Conservation (phyloP, 805 yeast genomes). For the Nakazawaea wickerhamii region DNA sequence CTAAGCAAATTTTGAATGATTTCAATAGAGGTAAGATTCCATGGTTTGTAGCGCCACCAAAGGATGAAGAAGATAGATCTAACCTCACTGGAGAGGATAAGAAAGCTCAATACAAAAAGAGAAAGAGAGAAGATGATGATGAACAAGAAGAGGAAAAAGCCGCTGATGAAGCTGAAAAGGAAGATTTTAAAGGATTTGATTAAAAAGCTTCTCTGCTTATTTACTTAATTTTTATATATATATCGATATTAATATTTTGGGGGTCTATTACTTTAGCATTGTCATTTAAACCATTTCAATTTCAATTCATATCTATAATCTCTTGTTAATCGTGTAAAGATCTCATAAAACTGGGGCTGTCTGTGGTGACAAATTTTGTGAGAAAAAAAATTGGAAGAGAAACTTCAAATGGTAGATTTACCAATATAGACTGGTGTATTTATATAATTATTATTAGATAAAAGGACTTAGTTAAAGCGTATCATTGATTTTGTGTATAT, state of each 20-base stretch:
- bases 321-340: no score
- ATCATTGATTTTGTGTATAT: no score
- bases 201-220: conserved; percentile 12
- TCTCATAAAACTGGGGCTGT: conserved; percentile 1
- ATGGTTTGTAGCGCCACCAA: conserved; percentile 95
- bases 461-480: no score
- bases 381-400: no score
- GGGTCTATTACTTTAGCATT: background rate
- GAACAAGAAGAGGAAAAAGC: conserved; percentile 18
- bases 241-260: background rate
- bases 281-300: background rate
- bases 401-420: no score
- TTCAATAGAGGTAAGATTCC: conserved; percentile 97
- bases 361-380: background rate
- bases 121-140: conserved; percentile 42
- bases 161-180: conserved; percentile 19
- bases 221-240: background rate
- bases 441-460: no score
- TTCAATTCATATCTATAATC: no score
- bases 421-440: no score
- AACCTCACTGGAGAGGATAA: conserved; percentile 45
- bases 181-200: conserved; percentile 16
- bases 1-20: conserved; percentile 86
- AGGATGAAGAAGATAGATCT: conserved; percentile 48
- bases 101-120: conserved; percentile 42